These are phyloP conservation scores for Metschnikowia drakensbergensis DNA, from an alignment of 805 yeast species.

Conservation along the genomic window DNA sequence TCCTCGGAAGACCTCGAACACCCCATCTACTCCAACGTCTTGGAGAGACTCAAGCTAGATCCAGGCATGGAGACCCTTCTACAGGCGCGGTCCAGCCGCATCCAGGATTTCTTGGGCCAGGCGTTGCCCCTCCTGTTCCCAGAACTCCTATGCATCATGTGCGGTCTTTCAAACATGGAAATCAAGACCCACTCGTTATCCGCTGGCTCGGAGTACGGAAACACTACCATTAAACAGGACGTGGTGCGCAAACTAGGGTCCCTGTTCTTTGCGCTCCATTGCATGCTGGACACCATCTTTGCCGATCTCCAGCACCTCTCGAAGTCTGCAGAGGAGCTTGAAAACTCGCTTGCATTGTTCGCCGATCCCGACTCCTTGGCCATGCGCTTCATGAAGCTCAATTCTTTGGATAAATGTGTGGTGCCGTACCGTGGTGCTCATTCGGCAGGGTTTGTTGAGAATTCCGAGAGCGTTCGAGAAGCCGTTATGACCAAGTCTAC, in stretches of 20 bases:
- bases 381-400: conserved; percentile 31
- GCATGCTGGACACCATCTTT: conserved; percentile 27
- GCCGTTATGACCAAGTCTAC: conserved; percentile 22
- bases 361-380: conserved; percentile 17
- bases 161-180: conserved; percentile 28
- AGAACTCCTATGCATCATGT: conserved; percentile 26
- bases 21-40: conserved; percentile 6
- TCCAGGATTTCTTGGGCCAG: conserved; percentile 26
- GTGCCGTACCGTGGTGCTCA: conserved; percentile 32
- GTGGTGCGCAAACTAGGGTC: conserved; percentile 28
- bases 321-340: conserved; percentile 25
- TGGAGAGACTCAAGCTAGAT: conserved; percentile 9
- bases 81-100: conserved; percentile 14
- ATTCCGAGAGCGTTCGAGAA: conserved; percentile 11
- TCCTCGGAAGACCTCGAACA: background rate
- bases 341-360: conserved; percentile 21
- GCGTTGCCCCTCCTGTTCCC: conserved; percentile 22
- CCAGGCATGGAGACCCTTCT: conserved; percentile 10
- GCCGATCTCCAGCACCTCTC: conserved; percentile 29
- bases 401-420: conserved; percentile 24
- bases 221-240: conserved; percentile 9
- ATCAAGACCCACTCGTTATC: conserved; percentile 7
- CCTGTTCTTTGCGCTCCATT: conserved; percentile 20
- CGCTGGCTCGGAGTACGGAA: conserved; percentile 9
- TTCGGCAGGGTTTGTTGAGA: conserved; percentile 18